Base-by-base conservation (phyloP, 305 asterid genomes). In the Caryopteris hybrid region DNA sequence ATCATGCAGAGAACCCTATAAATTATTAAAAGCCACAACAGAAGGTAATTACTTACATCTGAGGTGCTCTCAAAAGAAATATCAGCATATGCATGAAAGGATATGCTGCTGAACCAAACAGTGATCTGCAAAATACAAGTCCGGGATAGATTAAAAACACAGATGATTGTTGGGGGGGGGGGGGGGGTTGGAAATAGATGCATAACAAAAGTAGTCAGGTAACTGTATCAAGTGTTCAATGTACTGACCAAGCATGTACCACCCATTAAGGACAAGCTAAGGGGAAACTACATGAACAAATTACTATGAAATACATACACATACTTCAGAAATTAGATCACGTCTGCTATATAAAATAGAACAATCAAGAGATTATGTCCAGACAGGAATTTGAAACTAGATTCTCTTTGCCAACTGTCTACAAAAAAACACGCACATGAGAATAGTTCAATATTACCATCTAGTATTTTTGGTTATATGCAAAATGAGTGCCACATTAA, bases 81-180 rank as follows among this genome's bases (percentile, higher is more conserved):
- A 82, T 89, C 96, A 71, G 96, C 96, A 79, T 81, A 82, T 12
- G 96, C 90, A 77, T 81, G 96, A 71, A 91, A 86, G 25, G 98
- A 83, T 73, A 89, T 70, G 78, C 89, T 81, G 86, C 95, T 94
- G 64, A 94, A 75, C 99, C 96, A 94, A 61, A 91, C 71, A 21
- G 83, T 85, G 61, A 94, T 81, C 95, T 94, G 96, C 87, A 83
- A 25, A 48, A 73, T 42, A 52, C 17, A 63, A 72, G 39, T 68
- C 22, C 61, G 6, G 7, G 59, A 73, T 52, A 52, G 52, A 58
- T 77, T 48, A 71, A 16, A 70, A 45, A 16, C 36, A n/a, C n/a
- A n/a, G n/a, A n/a, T n/a, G n/a, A n/a, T n/a, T n/a, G n/a, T n/a
- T n/a, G n/a, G n/a, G n/a, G n/a, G n/a, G n/a, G n/a, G n/a, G n/a